These are phyloP conservation scores for Botrytis tulipae DNA, from an alignment of 2,329 filamentous ascomycete species.

Conservation along the genomic window DNA sequence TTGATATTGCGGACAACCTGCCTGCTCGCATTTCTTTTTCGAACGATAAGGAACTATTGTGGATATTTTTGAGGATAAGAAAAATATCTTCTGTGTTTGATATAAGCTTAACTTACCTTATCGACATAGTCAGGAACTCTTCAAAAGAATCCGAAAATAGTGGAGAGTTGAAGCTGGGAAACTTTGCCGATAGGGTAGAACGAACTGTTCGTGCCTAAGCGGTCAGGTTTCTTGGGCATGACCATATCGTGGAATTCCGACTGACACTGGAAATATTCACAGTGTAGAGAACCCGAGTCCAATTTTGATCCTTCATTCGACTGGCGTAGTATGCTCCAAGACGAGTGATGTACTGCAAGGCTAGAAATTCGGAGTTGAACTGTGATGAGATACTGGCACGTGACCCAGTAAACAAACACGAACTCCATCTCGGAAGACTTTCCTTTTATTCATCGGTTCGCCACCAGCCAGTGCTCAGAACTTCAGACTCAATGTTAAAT, in stretches of 20 bases:
- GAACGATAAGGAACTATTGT: constrained; percentile 2
- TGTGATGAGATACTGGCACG: neutral
- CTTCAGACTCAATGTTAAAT: neutral
- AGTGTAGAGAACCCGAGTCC: too few species aligned
- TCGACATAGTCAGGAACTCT: neutral
- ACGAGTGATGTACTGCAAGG: neutral
- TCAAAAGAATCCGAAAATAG: neutral
- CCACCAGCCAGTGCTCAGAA: neutral
- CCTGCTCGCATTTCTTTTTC: neutral
- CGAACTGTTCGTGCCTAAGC: neutral
- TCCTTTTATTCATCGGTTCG: neutral
- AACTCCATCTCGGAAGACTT: constrained; percentile 5
- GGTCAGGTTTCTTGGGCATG: neutral
- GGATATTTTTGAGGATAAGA: neutral
- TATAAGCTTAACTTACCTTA: constrained; percentile 9
- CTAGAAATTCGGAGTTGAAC: neutral
- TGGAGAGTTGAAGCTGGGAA: neutral
- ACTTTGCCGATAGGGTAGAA: constrained; percentile 13
- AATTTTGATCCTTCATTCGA: neutral
- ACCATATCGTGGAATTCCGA: neutral
- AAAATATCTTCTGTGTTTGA: neutral
- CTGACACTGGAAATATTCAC: neutral
- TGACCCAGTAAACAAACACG: neutral
- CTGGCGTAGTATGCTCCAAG: neutral
- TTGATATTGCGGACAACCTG: constrained; percentile 1